Evolutionary conservation across 495 filamentous ascomycete species (phyloP).

Genomic region (Hypoxylon perforatum): DNA sequence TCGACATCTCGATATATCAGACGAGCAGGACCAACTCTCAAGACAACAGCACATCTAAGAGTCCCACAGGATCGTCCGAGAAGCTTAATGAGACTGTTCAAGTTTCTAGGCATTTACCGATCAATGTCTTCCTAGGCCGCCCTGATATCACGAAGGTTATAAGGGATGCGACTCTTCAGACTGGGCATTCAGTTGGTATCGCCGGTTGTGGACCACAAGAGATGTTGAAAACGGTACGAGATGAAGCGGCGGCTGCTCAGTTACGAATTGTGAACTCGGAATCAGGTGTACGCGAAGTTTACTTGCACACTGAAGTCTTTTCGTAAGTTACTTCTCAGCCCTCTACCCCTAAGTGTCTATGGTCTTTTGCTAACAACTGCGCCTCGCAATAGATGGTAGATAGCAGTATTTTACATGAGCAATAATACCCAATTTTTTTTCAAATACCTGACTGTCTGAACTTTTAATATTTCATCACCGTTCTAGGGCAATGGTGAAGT

Average conservation of each 20-base stretch:
- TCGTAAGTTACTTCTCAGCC: slow-evolving; percentile 47
- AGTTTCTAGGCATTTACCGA: slow-evolving; percentile 19
- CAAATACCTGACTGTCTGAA: no score
- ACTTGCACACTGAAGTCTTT: slow-evolving; percentile 65
- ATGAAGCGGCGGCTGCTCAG: slow-evolving; percentile 62
- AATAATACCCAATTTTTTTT: no score
- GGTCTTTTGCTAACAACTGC: background rate
- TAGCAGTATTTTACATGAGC: no score
- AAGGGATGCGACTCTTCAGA: slow-evolving; percentile 35
- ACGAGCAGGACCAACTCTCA: slow-evolving; percentile 24
- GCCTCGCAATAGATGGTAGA: slow-evolving; percentile 11
- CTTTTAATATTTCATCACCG: no score
- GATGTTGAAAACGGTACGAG: slow-evolving; percentile 61
- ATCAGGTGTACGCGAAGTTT: slow-evolving; percentile 56
- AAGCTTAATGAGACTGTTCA: background rate
- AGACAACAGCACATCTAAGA: slow-evolving; percentile 22
- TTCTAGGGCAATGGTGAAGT: no score
- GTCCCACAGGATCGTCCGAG: slow-evolving; percentile 22
- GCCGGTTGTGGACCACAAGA: slow-evolving; percentile 63
- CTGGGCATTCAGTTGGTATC: slow-evolving; percentile 53
- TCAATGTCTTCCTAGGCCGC: slow-evolving; percentile 34
- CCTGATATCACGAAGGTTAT: slow-evolving; percentile 55
- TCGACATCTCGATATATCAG: slow-evolving; percentile 38
- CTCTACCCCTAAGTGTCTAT: no score
- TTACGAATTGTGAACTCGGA: slow-evolving; percentile 49